Evolutionary conservation across 768 basidiomycete species (phyloP).

Genomic region (Tricholoma terreum): DNA sequence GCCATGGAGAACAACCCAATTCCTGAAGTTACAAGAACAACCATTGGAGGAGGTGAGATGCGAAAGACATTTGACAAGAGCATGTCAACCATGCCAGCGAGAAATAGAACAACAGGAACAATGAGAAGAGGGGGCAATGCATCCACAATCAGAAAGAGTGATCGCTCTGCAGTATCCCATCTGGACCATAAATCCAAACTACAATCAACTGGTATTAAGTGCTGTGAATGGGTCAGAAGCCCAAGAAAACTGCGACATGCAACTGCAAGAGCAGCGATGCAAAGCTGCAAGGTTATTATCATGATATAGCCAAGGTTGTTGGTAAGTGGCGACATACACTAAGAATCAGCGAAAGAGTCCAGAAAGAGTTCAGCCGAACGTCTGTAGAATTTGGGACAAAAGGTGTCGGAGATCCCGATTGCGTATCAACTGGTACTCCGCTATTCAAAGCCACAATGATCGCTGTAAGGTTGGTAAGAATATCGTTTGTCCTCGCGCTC

Average conservation of each 20-base stretch:
- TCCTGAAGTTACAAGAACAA: too few species aligned
- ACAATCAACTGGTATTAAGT: constrained; percentile 5
- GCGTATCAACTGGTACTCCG: neutral
- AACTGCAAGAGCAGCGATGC: constrained; percentile 14
- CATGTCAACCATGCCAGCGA: constrained; percentile 11
- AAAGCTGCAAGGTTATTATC: constrained; percentile 6
- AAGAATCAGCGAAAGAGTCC: constrained; percentile 13
- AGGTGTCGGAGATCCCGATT: neutral
- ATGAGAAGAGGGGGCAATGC: constrained; percentile 7
- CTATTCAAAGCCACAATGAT: constrained; percentile 6
- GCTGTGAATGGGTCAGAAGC: constrained; percentile 8
- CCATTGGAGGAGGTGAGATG: too few species aligned
- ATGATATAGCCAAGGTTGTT: neutral
- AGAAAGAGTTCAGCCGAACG: constrained; percentile 16
- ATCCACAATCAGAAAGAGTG: constrained; percentile 11
- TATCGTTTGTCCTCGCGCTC: constrained; percentile 10
- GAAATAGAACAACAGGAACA: constrained; percentile 12
- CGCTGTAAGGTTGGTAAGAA: constrained; percentile 14
- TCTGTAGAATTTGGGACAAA: constrained; percentile 10
- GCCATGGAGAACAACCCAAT: too few species aligned
- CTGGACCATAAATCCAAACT: constrained; percentile 10
- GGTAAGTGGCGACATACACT: constrained; percentile 9
- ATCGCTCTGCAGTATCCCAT: constrained; percentile 9
- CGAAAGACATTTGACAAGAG: constrained; percentile 10
- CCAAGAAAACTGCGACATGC: constrained; percentile 10